These are phyloP conservation scores for Pestalotiopsis sp. DNA, from an alignment of 2,329 filamentous ascomycete genomes.

Conservation along the genomic window DNA sequence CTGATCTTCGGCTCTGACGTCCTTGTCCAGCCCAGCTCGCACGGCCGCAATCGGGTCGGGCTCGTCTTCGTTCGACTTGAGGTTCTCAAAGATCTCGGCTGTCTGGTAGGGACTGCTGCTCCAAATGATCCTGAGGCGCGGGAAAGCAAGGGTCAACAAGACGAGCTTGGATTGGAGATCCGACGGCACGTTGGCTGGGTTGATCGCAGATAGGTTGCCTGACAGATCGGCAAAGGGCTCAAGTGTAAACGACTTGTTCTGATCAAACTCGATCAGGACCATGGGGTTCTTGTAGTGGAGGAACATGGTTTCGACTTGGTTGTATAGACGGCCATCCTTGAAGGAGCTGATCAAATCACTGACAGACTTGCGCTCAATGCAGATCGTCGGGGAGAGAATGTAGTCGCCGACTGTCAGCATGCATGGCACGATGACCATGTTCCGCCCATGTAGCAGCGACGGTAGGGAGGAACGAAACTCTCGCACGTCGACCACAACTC, in stretches of 20 bases:
- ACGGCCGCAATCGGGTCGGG: constrained; percentile 90
- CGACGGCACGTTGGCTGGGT: constrained; percentile 60
- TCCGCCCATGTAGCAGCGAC: constrained; percentile 85
- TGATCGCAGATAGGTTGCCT: constrained; percentile 64
- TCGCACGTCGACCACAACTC: constrained; percentile 92
- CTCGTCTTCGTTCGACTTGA: constrained; percentile 88
- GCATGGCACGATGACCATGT: constrained; percentile 87
- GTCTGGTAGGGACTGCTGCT: constrained; percentile 92
- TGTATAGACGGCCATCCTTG: constrained; percentile 87
- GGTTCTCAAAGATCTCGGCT: constrained; percentile 91
- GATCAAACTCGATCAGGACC: constrained; percentile 96
- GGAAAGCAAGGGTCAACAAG: constrained; percentile 89
- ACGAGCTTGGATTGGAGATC: constrained; percentile 93
- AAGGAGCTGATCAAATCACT: constrained; percentile 90
- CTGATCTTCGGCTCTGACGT: constrained; percentile 64
- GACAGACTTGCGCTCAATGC: constrained; percentile 92
- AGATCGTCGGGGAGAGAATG: constrained; percentile 86
- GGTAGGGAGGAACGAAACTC: constrained; percentile 94
- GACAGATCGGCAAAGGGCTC: constrained; percentile 75
- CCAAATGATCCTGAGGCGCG: constrained; percentile 89
- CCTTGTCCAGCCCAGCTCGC: constrained; percentile 73
- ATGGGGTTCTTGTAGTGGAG: constrained; percentile 88
- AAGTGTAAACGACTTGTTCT: constrained; percentile 95
- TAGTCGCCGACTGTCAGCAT: constrained; percentile 98
- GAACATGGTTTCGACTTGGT: constrained; percentile 92